Conservation (phyloP, 2,329 filamentous ascomycete species). For the Colletotrichum sp. region DNA sequence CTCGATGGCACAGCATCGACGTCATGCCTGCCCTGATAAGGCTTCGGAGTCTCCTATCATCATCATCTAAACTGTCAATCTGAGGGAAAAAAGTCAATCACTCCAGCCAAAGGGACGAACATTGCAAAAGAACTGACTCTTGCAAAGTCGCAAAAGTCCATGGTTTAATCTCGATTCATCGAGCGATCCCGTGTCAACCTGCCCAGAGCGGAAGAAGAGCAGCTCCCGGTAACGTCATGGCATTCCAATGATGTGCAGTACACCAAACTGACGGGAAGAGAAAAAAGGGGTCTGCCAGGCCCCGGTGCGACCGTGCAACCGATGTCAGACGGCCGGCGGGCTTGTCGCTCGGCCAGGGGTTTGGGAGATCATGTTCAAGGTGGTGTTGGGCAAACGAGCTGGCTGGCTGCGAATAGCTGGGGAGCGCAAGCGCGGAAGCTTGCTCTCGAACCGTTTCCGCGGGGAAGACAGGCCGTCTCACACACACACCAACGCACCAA, state of each 20-base stretch:
- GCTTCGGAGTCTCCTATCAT: background rate
- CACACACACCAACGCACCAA: background rate
- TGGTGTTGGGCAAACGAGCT: background rate
- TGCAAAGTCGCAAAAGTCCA: background rate
- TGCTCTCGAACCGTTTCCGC: background rate
- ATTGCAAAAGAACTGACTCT: background rate
- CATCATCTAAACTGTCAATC: background rate
- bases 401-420: background rate
- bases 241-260: background rate
- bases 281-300: background rate
- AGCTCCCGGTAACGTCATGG: conserved; percentile 9
- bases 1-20: background rate
- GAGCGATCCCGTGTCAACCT: conserved; percentile 18
- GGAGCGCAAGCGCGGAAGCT: background rate
- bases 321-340: background rate
- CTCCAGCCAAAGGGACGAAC: background rate
- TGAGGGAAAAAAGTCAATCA: background rate
- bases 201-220: conserved; percentile 13
- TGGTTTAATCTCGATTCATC: conserved; percentile 10
- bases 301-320: background rate
- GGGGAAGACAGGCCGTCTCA: background rate
- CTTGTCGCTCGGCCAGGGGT: background rate
- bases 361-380: background rate
- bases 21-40: background rate
- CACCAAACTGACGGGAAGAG: background rate